Evolutionary conservation across 2,329 filamentous ascomycete species (phyloP).

Genomic region (Paecilomyces dactylethromorphus): DNA sequence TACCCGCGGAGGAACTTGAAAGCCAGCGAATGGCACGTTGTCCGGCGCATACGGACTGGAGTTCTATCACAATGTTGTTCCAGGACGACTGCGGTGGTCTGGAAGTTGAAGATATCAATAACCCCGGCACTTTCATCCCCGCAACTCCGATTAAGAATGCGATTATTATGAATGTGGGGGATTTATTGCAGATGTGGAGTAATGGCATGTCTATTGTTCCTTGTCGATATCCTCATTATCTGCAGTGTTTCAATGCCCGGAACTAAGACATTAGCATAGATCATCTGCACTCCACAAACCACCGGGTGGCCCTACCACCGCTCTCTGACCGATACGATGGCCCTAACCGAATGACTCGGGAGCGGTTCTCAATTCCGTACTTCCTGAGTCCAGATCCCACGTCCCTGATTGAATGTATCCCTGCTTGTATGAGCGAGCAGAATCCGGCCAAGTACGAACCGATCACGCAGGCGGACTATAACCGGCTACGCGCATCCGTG

Average conservation of each 20-base stretch:
- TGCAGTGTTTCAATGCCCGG: neutral
- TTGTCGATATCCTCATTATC: neutral
- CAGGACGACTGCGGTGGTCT: constrained; percentile 48
- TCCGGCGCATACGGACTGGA: constrained; percentile 51
- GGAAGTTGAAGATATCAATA: constrained; percentile 41
- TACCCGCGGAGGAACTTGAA: constrained; percentile 39
- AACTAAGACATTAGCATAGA: constrained; percentile 25
- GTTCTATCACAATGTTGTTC: constrained; percentile 48
- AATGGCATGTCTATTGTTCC: constrained; percentile 32
- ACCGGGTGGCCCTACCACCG: constrained; percentile 46
- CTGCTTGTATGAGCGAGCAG: constrained; percentile 37
- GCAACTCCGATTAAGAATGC: constrained; percentile 35
- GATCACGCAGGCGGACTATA: constrained; percentile 36
- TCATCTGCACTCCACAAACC: constrained; percentile 47
- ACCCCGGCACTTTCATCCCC: constrained; percentile 35
- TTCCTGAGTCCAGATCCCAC: constrained; percentile 49
- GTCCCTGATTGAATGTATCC: constrained; percentile 47
- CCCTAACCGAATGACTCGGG: constrained; percentile 38
- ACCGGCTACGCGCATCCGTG: constrained; percentile 26
- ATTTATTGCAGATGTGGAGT: constrained; percentile 45
- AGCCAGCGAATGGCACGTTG: constrained; percentile 42
- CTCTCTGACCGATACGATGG: constrained; percentile 31
- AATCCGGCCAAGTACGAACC: constrained; percentile 47
- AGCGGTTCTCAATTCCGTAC: constrained; percentile 55
- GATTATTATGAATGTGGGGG: constrained; percentile 45